A percentile compares a stretch with the other conserved stretches of the same genome.
phyloP scores from a whole-genome alignment of 129 eudicot species.

The Deinandra increscens region DNA sequence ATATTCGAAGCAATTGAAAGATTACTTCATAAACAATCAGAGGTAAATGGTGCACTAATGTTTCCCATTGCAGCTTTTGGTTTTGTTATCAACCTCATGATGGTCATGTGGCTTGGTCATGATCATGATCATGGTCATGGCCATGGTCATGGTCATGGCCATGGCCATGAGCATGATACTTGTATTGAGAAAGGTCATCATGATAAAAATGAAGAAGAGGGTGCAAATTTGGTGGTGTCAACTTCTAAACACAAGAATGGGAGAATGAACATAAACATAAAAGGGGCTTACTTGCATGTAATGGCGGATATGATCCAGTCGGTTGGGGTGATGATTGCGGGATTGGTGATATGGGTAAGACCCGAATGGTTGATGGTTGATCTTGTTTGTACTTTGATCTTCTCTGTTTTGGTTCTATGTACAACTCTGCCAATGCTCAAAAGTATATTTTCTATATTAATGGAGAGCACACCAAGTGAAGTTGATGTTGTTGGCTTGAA shows the following conservation, averaged over 20 bases:
- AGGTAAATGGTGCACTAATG: slow-evolving; percentile 63
- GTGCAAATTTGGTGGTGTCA: slow-evolving; percentile 34
- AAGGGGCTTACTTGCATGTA: slow-evolving; percentile 79
- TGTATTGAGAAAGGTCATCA: background rate
- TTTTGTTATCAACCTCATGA: slow-evolving; percentile 55
- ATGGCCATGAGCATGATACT: too few species aligned
- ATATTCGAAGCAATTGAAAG: slow-evolving; percentile 59
- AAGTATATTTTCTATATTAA: slow-evolving; percentile 45
- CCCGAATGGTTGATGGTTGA: slow-evolving; percentile 71
- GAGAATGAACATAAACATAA: slow-evolving; percentile 51
- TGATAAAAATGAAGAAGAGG: slow-evolving; percentile 33
- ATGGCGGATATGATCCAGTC: slow-evolving; percentile 68
- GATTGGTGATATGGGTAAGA: slow-evolving; percentile 62
- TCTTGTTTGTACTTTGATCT: slow-evolving; percentile 58
- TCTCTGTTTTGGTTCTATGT: slow-evolving; percentile 44
- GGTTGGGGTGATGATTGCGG: slow-evolving; percentile 70
- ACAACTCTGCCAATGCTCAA: slow-evolving; percentile 63
- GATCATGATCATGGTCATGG: slow-evolving; percentile 23
- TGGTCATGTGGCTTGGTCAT: slow-evolving; percentile 67
- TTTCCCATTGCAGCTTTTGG: slow-evolving; percentile 67
- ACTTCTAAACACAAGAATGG: slow-evolving; percentile 26
- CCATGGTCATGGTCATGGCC: too few species aligned
- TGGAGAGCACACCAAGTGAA: slow-evolving; percentile 69
- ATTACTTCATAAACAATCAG: slow-evolving; percentile 44
- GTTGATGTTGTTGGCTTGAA: slow-evolving; percentile 45